These are phyloP conservation scores for Clitopilus hobsonii DNA, from an alignment of 768 basidiomycete species.

Conservation along the genomic window DNA sequence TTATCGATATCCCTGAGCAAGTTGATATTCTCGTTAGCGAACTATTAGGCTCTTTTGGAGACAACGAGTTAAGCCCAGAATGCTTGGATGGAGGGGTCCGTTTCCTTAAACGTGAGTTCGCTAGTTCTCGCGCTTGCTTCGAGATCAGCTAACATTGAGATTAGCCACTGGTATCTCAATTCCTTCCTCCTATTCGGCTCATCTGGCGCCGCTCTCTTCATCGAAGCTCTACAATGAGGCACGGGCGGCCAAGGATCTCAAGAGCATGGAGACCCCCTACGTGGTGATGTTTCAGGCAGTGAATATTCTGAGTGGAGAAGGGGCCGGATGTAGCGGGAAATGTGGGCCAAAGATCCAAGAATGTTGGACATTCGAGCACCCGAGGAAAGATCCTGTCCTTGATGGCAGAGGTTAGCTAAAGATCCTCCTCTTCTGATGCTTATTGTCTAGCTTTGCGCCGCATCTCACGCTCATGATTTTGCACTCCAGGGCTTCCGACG, in stretches of 20 bases:
- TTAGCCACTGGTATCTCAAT: slow-evolving; percentile 94
- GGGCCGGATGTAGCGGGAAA: slow-evolving; percentile 52
- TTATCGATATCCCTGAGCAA: slow-evolving; percentile 74
- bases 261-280: slow-evolving; percentile 89
- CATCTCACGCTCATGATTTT: neutral
- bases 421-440: slow-evolving; percentile 4
- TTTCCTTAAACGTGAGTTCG: slow-evolving; percentile 83
- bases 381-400: slow-evolving; percentile 71
- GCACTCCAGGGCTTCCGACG: slow-evolving; percentile 67
- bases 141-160: too few relatives aligned
- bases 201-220: slow-evolving; percentile 91
- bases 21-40: slow-evolving; percentile 96
- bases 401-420: slow-evolving; percentile 57
- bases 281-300: slow-evolving; percentile 98
- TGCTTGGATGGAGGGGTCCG: slow-evolving; percentile 95
- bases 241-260: slow-evolving; percentile 55
- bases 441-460: neutral
- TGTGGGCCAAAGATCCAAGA: slow-evolving; percentile 87
- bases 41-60: slow-evolving; percentile 94
- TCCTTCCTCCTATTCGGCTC: slow-evolving; percentile 92
- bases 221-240: slow-evolving; percentile 90
- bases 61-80: slow-evolving; percentile 97
- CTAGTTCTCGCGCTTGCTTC: too few relatives aligned
- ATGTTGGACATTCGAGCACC: slow-evolving; percentile 98
- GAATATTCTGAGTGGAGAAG: slow-evolving; percentile 79